Base-by-base conservation (phyloP, 345 rosid genomes). In the Aquilaria malaccensis region DNA sequence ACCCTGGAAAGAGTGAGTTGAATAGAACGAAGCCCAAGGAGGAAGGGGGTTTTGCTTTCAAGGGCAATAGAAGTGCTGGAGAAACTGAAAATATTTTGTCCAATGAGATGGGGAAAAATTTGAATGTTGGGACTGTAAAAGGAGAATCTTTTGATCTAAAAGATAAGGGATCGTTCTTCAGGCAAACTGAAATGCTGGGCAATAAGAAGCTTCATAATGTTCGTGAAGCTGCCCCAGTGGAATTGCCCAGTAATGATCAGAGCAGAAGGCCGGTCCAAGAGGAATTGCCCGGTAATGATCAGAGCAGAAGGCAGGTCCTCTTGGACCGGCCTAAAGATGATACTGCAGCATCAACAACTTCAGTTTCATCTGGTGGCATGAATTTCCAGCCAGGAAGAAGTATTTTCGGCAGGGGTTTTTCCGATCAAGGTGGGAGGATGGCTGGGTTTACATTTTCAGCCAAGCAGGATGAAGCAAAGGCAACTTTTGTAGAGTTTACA, bases 91-190 rank as follows among this genome's bases (percentile, higher is more conserved):
- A 59, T 63, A 55, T 69, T 31, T 63, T 83, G 45, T 78, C 75
- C 29, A 73, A 74, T 65, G 91, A 81, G 61, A 69, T 88, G 84
- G 74, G 71, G 62, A 61, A 71, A 65, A 90, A 94, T 69, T 67
- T 86, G 68, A 81, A 76, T 14, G 74, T 78, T 61, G 80, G 61
- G 71, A 70, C 61, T 70, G 56, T 62, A 60, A 52, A 30, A 7
- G 65, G 55, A 48, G 76, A 64, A 63, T 72, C 76, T 68, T 58
- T 76, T 70, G 61, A 59, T 62, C 77, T 53, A 64, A 45, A 60
- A 0, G 71, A 68, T 50, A 13, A 10, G 53, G 55, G 62, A 56
- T 70, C 22, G 22, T 22, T 22, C 66, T 66, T 50, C 76, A 60
- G 69, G 48, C 64, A 66, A 60, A 69, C 70, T 50, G 71, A 60